Conservation (phyloP, 1,284 basidiomycete species). For the Lentinula novae-zelandiae region DNA sequence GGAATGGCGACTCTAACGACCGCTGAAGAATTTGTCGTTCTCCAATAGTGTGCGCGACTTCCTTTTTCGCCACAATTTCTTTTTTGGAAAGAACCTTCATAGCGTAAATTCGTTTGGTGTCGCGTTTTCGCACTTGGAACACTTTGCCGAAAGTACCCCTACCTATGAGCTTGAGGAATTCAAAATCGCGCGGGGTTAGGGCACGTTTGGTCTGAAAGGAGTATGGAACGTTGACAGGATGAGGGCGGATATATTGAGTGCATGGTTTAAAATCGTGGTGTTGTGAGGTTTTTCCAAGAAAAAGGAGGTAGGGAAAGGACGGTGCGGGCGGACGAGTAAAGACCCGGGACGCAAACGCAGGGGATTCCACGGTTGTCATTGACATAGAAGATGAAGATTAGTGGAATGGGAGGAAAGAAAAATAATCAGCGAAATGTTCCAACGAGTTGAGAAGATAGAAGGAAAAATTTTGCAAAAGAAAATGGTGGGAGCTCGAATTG, state of each 20-base stretch:
- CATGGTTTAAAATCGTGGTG: background rate
- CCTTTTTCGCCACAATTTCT: conserved; percentile 99
- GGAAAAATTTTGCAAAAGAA: background rate
- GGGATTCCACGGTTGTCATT: background rate
- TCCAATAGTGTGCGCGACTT: conserved; percentile 98
- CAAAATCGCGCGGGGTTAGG: conserved; percentile 90
- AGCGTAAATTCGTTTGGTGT: conserved; percentile 98
- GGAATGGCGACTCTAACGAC: conserved; percentile 92
- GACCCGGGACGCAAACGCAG: background rate
- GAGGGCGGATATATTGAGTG: background rate
- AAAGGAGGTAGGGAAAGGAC: background rate
- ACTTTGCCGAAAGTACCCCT: conserved; percentile 99
- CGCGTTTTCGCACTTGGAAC: conserved; percentile 97
- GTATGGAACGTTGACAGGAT: background rate
- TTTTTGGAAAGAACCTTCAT: conserved; percentile 99
- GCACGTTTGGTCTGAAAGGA: conserved; percentile 68
- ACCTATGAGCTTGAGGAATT: conserved; percentile 98
- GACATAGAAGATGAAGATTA: background rate
- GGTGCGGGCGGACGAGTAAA: background rate
- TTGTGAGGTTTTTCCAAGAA: background rate
- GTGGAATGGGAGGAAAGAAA: background rate
- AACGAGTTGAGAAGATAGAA: background rate
- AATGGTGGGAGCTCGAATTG: background rate
- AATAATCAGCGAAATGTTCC: background rate
- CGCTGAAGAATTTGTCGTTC: conserved; percentile 98